Evolutionary conservation across 129 eudicot species (phyloP).

Genomic region (Flaveria linearis): DNA sequence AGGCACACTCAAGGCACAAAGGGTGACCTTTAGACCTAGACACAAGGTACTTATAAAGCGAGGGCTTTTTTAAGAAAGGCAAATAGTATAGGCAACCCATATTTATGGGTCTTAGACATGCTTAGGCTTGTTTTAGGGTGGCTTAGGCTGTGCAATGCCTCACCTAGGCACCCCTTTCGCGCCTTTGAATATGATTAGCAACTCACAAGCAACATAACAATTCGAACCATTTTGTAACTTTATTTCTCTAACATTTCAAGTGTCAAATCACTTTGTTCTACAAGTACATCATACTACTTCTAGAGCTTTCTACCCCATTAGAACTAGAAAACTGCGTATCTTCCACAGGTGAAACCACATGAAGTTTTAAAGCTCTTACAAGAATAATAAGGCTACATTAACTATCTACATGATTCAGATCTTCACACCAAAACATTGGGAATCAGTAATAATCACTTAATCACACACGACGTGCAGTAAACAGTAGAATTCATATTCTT

Average conservation of each 20-base stretch:
- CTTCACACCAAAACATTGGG: background rate
- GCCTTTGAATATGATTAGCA: background rate
- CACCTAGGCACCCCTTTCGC: too few species aligned
- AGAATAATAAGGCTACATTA: background rate
- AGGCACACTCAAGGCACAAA: too few species aligned
- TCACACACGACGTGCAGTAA: background rate
- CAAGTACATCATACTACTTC: background rate
- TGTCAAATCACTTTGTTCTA: slow-evolving; percentile 1
- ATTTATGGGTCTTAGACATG: too few species aligned
- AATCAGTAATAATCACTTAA: background rate
- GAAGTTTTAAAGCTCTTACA: background rate
- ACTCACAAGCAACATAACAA: background rate
- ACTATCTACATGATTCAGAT: slow-evolving; percentile 24
- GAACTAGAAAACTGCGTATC: too few species aligned
- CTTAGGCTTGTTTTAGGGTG: too few species aligned
- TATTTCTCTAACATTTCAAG: background rate
- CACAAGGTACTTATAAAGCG: too few species aligned
- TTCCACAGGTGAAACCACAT: background rate
- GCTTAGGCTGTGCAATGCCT: too few species aligned
- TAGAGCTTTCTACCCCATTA: background rate
- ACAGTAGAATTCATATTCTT: background rate
- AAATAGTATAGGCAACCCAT: too few species aligned
- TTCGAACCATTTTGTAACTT: slow-evolving; percentile 13
- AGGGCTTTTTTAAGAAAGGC: too few species aligned
- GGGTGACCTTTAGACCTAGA: too few species aligned